These are phyloP conservation scores for Protea cynaroides DNA, from an alignment of 164 flowering plant genomes.

Conservation along the genomic window DNA sequence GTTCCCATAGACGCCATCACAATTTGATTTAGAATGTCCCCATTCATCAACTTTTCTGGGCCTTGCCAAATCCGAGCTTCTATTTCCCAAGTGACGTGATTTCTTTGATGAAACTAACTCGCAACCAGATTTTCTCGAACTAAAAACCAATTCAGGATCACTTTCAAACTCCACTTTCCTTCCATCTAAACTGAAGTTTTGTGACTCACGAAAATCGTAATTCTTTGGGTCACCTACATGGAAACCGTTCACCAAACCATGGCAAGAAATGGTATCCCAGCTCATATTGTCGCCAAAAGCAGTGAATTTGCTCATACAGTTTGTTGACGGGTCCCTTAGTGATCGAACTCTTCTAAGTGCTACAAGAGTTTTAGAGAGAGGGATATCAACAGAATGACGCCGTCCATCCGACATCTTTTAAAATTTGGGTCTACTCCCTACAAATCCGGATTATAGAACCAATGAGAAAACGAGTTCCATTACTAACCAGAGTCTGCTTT, in stretches of 20 bases:
- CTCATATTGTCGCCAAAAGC: constrained; percentile 44
- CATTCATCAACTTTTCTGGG: constrained; percentile 19
- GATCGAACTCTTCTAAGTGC: constrained; percentile 90
- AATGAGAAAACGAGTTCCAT: constrained; percentile 6
- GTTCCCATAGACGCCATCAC: constrained; percentile 14
- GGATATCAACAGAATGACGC: constrained; percentile 85
- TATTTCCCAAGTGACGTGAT: constrained; percentile 12
- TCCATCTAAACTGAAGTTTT: constrained; percentile 15
- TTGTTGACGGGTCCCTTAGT: constrained; percentile 83
- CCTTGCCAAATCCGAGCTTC: constrained; percentile 8
- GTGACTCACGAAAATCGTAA: constrained; percentile 10
- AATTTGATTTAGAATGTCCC: constrained; percentile 13
- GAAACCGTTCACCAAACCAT: constrained; percentile 36
- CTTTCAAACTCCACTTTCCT: constrained; percentile 19
- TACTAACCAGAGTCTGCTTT: neutral
- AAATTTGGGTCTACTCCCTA: neutral
- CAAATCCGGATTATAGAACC: constrained; percentile 11
- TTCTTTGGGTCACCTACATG: constrained; percentile 16
- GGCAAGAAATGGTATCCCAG: constrained; percentile 66
- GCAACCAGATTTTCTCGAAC: constrained; percentile 13
- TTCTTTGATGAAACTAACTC: constrained; percentile 16
- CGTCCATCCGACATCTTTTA: constrained; percentile 54
- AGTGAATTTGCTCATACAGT: constrained; percentile 64
- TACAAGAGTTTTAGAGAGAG: constrained; percentile 69
- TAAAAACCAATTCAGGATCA: constrained; percentile 25